Evolutionary conservation across 2,329 filamentous ascomycete genomes (phyloP).

Genomic region (Leptographium lundbergii): DNA sequence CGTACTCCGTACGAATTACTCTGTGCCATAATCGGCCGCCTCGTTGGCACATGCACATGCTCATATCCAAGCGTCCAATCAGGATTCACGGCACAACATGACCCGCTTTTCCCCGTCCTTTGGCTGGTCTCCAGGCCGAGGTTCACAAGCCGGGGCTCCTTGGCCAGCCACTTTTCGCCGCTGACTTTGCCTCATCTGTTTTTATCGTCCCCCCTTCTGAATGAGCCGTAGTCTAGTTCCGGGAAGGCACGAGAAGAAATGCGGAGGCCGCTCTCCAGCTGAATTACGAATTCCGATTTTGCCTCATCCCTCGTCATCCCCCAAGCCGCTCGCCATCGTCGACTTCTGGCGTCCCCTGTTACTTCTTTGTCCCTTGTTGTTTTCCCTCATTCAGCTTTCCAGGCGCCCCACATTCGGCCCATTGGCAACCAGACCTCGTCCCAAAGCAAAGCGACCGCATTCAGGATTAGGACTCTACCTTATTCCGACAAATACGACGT

Average conservation of each 20-base stretch:
- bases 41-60: background rate
- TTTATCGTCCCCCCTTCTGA: background rate
- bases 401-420: background rate
- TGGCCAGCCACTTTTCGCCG: background rate
- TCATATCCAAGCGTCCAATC: background rate
- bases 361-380: background rate
- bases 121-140: background rate
- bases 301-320: background rate
- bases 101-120: background rate
- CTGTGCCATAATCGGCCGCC: no score
- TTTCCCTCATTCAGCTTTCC: background rate
- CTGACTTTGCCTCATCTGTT: background rate
- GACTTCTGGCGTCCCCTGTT: background rate
- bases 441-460: background rate
- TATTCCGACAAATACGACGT: background rate
- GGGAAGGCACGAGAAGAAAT: background rate
- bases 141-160: background rate
- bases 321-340: background rate
- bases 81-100: background rate
- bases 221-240: background rate
- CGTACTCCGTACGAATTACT: no score
- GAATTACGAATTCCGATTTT: background rate
- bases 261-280: background rate
- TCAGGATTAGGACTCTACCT: no score
- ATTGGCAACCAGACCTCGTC: background rate